A percentile compares a stretch with the other conserved stretches of the same genome.
phyloP scores from a whole-genome alignment of 495 filamentous ascomycete genomes.

The Xylaria palmicola region DNA sequence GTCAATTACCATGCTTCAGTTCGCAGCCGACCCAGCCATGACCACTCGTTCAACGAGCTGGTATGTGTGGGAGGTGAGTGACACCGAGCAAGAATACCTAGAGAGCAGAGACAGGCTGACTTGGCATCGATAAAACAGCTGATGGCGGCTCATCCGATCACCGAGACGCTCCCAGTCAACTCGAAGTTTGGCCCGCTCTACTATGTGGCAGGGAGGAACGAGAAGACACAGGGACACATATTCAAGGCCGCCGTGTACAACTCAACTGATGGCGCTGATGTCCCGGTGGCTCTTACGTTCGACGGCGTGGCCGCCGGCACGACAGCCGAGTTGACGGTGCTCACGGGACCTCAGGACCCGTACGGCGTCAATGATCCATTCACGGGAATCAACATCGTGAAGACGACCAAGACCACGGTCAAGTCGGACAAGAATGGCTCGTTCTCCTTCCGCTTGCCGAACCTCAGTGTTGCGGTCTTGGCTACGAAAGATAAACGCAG shows the following conservation, averaged over 20 bases:
- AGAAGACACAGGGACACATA: slow-evolving; percentile 36
- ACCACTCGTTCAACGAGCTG: slow-evolving; percentile 45
- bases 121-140: slow-evolving; percentile 30
- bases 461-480: slow-evolving; percentile 54
- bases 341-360: slow-evolving; percentile 52
- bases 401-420: slow-evolving; percentile 42
- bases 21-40: slow-evolving; percentile 50
- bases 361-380: slow-evolving; percentile 39
- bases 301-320: slow-evolving; percentile 48
- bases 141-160: slow-evolving; percentile 53
- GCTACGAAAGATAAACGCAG: slow-evolving; percentile 24
- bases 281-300: slow-evolving; percentile 54
- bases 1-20: slow-evolving; percentile 47
- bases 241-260: slow-evolving; percentile 71
- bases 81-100: not conserved
- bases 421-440: slow-evolving; percentile 43
- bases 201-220: slow-evolving; percentile 52
- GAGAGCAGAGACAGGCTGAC: not conserved
- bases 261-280: slow-evolving; percentile 42
- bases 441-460: slow-evolving; percentile 50
- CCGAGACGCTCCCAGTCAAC: slow-evolving; percentile 51
- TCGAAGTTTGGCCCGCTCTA: slow-evolving; percentile 54
- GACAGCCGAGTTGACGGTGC: slow-evolving; percentile 54
- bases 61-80: slow-evolving; percentile 45
- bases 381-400: slow-evolving; percentile 37